Evolutionary conservation across 305 asterid genomes (phyloP).

Genomic region (Fraxinus baroniana): DNA sequence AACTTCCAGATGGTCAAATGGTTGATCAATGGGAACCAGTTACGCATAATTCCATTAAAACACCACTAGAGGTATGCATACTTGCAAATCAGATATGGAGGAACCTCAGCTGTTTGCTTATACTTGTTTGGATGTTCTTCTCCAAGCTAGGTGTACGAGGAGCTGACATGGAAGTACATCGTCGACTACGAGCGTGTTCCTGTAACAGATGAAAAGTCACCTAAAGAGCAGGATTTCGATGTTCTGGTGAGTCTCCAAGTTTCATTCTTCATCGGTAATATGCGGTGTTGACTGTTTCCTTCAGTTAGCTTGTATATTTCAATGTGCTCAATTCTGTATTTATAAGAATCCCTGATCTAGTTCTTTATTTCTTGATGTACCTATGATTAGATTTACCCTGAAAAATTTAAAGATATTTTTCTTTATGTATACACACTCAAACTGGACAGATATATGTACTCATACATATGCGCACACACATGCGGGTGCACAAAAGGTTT

Average conservation of each 20-base stretch:
- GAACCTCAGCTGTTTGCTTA: conserved; percentile 30
- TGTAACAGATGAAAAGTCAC: conserved; percentile 93
- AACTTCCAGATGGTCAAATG: conserved; percentile 99
- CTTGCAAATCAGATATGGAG: conserved; percentile 16
- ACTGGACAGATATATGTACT: neutral
- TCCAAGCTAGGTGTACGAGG: conserved; percentile 80
- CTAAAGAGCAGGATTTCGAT: conserved; percentile 98
- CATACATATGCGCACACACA: neutral
- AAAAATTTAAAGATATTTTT: neutral
- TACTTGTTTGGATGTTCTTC: conserved; percentile 27
- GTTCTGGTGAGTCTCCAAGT: conserved; percentile 63
- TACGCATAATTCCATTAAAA: conserved; percentile 73
- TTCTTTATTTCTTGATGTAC: conserved; percentile 11
- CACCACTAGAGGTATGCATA: conserved; percentile 82
- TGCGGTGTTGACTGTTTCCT: neutral
- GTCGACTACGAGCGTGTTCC: conserved; percentile 98
- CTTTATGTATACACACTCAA: neutral
- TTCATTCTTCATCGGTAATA: conserved; percentile 20
- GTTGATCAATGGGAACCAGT: conserved; percentile 99
- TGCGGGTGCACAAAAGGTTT: neutral
- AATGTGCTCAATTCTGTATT: conserved; percentile 4
- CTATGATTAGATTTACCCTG: neutral
- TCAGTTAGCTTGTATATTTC: conserved; percentile 15
- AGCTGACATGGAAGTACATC: conserved; percentile 69
- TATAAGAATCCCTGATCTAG: conserved; percentile 6